Evolutionary conservation across 495 filamentous ascomycete species (phyloP).

Genomic region (Cryomyces minteri): DNA sequence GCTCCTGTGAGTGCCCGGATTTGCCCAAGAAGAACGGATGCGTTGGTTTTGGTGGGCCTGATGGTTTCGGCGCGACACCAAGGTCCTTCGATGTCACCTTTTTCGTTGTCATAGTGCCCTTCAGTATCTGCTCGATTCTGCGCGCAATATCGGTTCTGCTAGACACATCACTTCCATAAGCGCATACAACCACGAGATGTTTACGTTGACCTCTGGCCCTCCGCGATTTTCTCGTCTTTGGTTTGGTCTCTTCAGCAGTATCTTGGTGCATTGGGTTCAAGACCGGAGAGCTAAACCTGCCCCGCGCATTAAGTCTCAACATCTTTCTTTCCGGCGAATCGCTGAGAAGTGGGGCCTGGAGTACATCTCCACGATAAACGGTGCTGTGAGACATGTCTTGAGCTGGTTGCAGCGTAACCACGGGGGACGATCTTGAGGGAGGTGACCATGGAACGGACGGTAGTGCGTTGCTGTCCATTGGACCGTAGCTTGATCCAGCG

Average conservation of each 20-base stretch:
- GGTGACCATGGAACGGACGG: too few relatives aligned
- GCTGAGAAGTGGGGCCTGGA: neutral
- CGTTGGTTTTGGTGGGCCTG: conserved; percentile 35
- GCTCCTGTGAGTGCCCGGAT: neutral
- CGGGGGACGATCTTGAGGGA: too few relatives aligned
- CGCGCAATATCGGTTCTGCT: conserved; percentile 19
- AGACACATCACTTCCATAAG: conserved; percentile 20
- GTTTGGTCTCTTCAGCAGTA: conserved; percentile 11
- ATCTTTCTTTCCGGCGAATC: conserved; percentile 19
- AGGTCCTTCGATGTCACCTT: conserved; percentile 1
- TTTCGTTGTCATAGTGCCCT: conserved; percentile 1
- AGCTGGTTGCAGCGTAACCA: too few relatives aligned
- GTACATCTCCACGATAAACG: too few relatives aligned
- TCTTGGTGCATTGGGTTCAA: conserved; percentile 11
- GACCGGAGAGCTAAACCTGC: conserved; percentile 36
- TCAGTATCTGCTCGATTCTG: conserved; percentile 34
- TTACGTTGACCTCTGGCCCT: conserved; percentile 2
- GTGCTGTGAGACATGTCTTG: too few relatives aligned
- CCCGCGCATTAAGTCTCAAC: conserved; percentile 35
- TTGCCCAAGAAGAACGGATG: conserved; percentile 68
- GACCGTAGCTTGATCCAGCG: too few relatives aligned
- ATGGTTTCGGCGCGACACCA: conserved; percentile 6
- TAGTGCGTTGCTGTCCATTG: too few relatives aligned
- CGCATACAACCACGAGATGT: conserved; percentile 25
- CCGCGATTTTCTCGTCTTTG: neutral